Percentiles rank a stretch among this genome's conserved stretches.
Conservation (phyloP, 345 rosid genomes). For the Murraya koenigii region DNA sequence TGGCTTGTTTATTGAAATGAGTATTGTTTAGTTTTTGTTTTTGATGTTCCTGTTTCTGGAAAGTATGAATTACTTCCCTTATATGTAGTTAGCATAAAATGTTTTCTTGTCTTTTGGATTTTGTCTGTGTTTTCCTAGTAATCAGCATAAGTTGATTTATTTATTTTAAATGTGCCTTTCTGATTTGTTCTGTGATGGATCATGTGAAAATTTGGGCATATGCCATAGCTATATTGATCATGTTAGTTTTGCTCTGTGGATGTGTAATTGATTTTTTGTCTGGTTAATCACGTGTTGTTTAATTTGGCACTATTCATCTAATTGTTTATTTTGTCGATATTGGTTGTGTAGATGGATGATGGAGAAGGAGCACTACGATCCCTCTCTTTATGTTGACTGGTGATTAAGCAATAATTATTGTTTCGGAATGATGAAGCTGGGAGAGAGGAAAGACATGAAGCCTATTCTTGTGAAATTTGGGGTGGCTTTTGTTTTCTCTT, state of each 20-base stretch:
- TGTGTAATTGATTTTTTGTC: neutral
- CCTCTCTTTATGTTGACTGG: conserved; percentile 1
- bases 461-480: conserved; percentile 61
- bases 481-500: conserved; percentile 63
- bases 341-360: conserved; percentile 42
- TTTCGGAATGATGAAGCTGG: conserved; percentile 25
- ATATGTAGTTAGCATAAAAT: neutral
- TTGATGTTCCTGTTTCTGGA: neutral
- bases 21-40: neutral
- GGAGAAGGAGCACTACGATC: conserved; percentile 36
- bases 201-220: neutral
- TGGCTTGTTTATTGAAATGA: conserved; percentile 1
- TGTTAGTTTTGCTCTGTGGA: neutral
- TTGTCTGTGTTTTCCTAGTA: neutral
- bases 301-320: neutral
- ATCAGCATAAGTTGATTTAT: neutral
- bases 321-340: conserved; percentile 1
- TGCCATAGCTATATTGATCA: neutral
- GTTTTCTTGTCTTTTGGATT: neutral
- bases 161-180: neutral
- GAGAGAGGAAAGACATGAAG: conserved; percentile 49
- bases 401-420: neutral
- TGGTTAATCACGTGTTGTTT: neutral
- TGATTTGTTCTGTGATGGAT: conserved; percentile 8
- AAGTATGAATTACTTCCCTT: neutral